A percentile compares a stretch with the other conserved stretches of the same genome.
These are phyloP conservation scores for Saccharomycopsis selenospora DNA, from an alignment of 805 yeast species.

Conservation along the genomic window DNA sequence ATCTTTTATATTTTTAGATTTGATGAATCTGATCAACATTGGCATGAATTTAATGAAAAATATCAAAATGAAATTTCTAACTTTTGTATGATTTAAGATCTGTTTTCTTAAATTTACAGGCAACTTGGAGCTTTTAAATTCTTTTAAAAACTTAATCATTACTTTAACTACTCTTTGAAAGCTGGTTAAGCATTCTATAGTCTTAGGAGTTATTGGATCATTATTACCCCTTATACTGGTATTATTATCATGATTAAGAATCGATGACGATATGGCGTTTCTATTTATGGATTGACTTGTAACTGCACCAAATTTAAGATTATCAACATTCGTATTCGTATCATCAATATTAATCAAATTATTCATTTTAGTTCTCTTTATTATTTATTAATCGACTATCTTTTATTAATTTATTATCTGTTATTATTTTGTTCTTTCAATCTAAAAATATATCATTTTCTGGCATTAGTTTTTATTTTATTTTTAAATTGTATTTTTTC, in stretches of 20 bases:
- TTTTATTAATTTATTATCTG: too few relatives aligned
- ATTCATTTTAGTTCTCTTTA: neutral
- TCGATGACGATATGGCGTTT: neutral
- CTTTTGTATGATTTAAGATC: neutral
- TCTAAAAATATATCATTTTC: too few relatives aligned
- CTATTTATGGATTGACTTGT: neutral
- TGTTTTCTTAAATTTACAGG: neutral
- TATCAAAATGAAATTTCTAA: neutral
- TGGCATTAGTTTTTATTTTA: too few relatives aligned
- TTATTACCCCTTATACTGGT: neutral
- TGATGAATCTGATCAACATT: neutral
- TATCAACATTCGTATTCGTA: neutral
- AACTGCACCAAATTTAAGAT: neutral
- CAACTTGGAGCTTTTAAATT: neutral
- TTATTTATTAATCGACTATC: too few relatives aligned
- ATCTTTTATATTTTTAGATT: neutral
- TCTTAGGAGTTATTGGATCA: neutral
- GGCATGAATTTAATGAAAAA: slow-evolving; percentile 1
- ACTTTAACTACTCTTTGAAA: neutral
- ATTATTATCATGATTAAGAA: neutral
- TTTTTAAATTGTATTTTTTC: too few relatives aligned
- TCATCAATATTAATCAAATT: neutral
- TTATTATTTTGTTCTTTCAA: too few relatives aligned
- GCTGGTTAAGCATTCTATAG: neutral
- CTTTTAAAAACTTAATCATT: neutral